Conservation (phyloP, 2,329 filamentous ascomycete species). For the Scedosporium dehoogii region DNA sequence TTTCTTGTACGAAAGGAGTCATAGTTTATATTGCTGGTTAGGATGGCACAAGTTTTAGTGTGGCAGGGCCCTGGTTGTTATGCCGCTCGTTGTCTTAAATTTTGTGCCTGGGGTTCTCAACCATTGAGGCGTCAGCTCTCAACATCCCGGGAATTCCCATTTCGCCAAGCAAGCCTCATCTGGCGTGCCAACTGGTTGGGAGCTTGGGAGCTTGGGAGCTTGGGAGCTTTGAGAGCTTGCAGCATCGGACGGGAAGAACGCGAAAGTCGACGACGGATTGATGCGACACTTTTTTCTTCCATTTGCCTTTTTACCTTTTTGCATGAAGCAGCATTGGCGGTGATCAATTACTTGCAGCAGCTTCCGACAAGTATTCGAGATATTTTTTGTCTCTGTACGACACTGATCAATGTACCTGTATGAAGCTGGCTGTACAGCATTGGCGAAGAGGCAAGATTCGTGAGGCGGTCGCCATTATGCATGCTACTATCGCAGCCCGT, state of each 20-base stretch:
- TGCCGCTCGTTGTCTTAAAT: background rate
- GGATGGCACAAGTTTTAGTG: no score
- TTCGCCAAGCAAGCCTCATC: background rate
- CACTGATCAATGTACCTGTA: no score
- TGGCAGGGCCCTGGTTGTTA: background rate
- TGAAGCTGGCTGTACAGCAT: no score
- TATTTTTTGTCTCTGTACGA: no score
- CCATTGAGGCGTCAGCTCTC: conserved; percentile 2
- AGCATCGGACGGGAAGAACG: background rate
- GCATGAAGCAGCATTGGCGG: background rate
- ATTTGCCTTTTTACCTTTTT: conserved; percentile 9
- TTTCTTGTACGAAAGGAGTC: no score
- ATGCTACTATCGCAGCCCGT: background rate
- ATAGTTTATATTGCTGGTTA: no score
- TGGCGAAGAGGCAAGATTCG: background rate
- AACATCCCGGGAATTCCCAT: background rate
- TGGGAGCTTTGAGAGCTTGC: no score
- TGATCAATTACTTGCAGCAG: background rate
- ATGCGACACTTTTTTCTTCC: background rate
- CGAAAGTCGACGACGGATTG: background rate
- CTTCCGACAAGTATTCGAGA: no score
- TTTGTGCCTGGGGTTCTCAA: background rate
- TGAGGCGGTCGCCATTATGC: background rate
- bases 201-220: no score
- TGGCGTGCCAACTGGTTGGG: background rate